Conservation (phyloP, 78 protist genomes). For the Blattamonas nauphoetae region DNA sequence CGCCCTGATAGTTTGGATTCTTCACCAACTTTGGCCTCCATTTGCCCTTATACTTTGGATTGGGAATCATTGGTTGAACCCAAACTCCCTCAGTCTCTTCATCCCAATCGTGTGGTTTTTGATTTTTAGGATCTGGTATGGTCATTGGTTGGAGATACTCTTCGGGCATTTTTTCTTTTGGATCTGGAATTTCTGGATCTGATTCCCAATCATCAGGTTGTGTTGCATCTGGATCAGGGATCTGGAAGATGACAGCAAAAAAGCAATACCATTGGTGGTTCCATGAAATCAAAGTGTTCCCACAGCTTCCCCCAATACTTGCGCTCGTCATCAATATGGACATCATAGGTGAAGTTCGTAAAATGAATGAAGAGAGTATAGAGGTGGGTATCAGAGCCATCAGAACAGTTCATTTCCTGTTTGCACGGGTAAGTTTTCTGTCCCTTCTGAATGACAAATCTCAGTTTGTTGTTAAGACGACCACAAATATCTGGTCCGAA, state of each 20-base stretch:
- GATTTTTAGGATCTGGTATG: conserved; percentile 76
- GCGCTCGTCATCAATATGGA: conserved; percentile 68
- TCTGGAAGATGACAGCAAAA: conserved; percentile 49
- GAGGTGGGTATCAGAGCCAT: conserved; percentile 81
- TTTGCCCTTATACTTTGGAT: conserved; percentile 76
- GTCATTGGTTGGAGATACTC: conserved; percentile 40
- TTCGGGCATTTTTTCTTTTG: conserved; percentile 73
- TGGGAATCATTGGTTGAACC: conserved; percentile 2
- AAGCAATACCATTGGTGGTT: neutral
- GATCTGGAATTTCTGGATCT: conserved; percentile 47
- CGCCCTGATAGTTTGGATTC: conserved; percentile 72
- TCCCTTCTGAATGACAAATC: conserved; percentile 75
- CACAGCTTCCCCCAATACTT: conserved; percentile 63
- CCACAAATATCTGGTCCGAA: conserved; percentile 96
- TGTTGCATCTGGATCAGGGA: conserved; percentile 75
- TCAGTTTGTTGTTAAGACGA: conserved; percentile 47
- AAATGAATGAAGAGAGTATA: conserved; percentile 83
- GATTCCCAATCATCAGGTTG: conserved; percentile 43
- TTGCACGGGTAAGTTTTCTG: conserved; percentile 68
- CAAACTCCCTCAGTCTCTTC: conserved; percentile 65
- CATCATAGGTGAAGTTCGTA: conserved; percentile 78
- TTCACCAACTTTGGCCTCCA: conserved; percentile 52
- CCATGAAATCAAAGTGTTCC: conserved; percentile 3
- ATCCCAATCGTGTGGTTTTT: conserved; percentile 94
- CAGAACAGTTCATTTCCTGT: conserved; percentile 33